Evolutionary conservation across 2,329 filamentous ascomycete genomes (phyloP), one percentile per base, ranked within the genome.

Genomic region (Calonectria multiphialidica): DNA sequence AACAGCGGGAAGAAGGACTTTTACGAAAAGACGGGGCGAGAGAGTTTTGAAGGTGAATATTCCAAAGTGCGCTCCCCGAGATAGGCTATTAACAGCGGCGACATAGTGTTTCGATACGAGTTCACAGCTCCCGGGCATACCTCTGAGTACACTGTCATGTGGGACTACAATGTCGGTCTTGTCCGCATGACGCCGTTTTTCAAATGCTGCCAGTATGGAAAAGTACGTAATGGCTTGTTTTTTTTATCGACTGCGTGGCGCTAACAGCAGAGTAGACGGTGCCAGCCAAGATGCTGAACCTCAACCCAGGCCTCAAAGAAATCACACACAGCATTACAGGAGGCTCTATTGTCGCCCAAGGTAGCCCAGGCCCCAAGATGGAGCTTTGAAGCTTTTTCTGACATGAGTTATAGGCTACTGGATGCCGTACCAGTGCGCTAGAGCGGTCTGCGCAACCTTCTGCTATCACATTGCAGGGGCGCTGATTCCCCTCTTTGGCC

Each of bases 111-210:
- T 73, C 75, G 74, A 66, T 98, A 98, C 83, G 91, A 90, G 42
- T 98, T 97, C 87, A 90, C 88, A 76, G 82, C 93, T 4, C 94
- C 94, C 0, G 91, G 88, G 13, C 90, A 93, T 55, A 89, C 92
- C 2, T 89, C 88, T 74, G 87, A 90, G 65, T 96, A 93, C 82
- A 91, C 90, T 1, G 92, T 98, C 72, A 95, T 98, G 91, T 99
- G 97, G 97, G 97, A 99, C 83, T 98, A 98, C 86, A 96, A 97
- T 78, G 91, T 96, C 73, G 97, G 97, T 10, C 92, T 98, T 35
- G 96, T 98, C 74, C 93, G 96, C 73, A 97, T 98, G 84, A 98
- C 96, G 2, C 94, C 95, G 33, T 94, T 98, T 81, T 98, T 98
- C 89, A 98, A 98, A 83, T 95, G 94, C 76, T 93, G 93, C 81